These are phyloP conservation scores for Neurospora terricola DNA, from an alignment of 495 filamentous ascomycete species.

Conservation along the genomic window DNA sequence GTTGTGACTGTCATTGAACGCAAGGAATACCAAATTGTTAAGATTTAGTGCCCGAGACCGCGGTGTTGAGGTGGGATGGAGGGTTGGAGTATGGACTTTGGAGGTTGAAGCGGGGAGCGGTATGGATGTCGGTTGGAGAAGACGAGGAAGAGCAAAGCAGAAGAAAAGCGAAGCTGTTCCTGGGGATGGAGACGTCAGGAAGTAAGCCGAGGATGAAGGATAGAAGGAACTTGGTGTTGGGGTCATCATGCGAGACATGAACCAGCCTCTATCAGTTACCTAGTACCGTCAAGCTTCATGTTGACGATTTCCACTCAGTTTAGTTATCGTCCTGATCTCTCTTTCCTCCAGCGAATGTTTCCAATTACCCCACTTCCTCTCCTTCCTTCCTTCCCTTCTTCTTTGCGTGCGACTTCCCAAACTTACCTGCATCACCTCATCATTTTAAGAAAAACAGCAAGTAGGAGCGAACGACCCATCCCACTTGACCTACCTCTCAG, in stretches of 20 bases:
- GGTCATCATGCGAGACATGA: background rate
- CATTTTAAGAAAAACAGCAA: background rate
- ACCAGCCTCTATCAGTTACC: background rate
- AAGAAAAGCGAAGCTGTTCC: background rate
- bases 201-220: background rate
- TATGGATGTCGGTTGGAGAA: background rate
- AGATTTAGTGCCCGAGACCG: background rate
- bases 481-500: background rate
- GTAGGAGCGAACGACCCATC: background rate
- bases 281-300: background rate
- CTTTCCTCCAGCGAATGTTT: background rate
- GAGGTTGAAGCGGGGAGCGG: background rate
- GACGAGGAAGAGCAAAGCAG: background rate
- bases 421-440: background rate
- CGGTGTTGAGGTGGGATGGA: background rate
- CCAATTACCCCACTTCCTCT: background rate
- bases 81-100: background rate
- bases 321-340: background rate
- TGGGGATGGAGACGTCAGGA: background rate
- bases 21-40: background rate
- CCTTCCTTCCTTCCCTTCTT: background rate
- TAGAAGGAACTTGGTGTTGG: background rate
- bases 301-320: background rate
- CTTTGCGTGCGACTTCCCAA: background rate
- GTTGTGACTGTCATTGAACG: background rate